Evolutionary conservation across 352 stramenopile species (phyloP).

Genomic region (Globisporangium abappressorium): DNA sequence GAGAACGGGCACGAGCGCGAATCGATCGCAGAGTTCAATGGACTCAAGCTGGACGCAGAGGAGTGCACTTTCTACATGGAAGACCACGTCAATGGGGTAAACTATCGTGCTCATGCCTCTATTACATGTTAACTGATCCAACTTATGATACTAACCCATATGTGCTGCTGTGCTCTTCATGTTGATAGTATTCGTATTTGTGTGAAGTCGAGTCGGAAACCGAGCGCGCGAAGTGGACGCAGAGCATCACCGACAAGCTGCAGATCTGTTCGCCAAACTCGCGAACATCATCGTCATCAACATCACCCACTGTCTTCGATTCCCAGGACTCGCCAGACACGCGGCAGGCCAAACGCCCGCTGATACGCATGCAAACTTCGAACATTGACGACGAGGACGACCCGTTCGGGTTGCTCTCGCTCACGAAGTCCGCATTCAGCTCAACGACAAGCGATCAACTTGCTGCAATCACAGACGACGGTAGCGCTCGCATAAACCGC

Average conservation of each 20-base stretch:
- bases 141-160: neutral
- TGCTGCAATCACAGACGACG: neutral
- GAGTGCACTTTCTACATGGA: slow-evolving; percentile 50
- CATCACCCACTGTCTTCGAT: neutral
- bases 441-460: slow-evolving; percentile 10
- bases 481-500: slow-evolving; percentile 4
- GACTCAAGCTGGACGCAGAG: slow-evolving; percentile 26
- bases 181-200: slow-evolving; percentile 17
- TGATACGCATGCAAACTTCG: slow-evolving; percentile 38
- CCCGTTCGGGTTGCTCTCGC: slow-evolving; percentile 41
- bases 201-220: slow-evolving; percentile 21
- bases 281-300: neutral
- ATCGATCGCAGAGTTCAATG: slow-evolving; percentile 22
- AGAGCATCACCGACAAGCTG: slow-evolving; percentile 4
- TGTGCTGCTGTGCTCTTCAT: neutral
- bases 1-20: neutral
- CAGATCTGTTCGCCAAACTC: neutral
- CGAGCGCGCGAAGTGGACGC: slow-evolving; percentile 11
- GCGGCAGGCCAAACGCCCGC: slow-evolving; percentile 24
- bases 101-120: neutral
- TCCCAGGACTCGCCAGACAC: slow-evolving; percentile 19
- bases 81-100: slow-evolving; percentile 26
- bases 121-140: neutral
- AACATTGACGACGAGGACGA: slow-evolving; percentile 48
- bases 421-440: slow-evolving; percentile 49